Evolutionary conservation across 164 flowering plant genomes (phyloP).

Genomic region (Berberis vulgaris): DNA sequence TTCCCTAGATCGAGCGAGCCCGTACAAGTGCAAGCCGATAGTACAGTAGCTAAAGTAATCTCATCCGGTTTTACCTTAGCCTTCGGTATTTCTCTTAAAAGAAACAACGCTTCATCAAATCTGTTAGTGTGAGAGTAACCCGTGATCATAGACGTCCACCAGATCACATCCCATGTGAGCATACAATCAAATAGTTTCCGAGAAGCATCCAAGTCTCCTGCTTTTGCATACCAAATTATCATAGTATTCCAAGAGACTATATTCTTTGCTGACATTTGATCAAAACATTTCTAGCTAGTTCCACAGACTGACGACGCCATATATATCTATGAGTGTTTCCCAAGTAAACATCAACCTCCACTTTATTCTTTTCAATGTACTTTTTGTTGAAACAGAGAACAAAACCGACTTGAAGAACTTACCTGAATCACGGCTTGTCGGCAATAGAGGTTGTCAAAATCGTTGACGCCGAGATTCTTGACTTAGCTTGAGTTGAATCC

Average conservation of each 20-base stretch:
- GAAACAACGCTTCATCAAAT: slow-evolving; percentile 35
- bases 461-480: too few species aligned
- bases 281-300: slow-evolving; percentile 39
- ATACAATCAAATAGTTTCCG: slow-evolving; percentile 44
- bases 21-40: slow-evolving; percentile 66
- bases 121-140: slow-evolving; percentile 43
- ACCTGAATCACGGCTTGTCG: too few species aligned
- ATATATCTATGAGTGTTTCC: slow-evolving; percentile 60
- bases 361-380: slow-evolving; percentile 30
- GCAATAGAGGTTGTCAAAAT: too few species aligned
- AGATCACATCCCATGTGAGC: slow-evolving; percentile 56
- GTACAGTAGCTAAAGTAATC: slow-evolving; percentile 46
- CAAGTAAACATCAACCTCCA: slow-evolving; percentile 53
- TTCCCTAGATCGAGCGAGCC: slow-evolving; percentile 49
- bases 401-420: too few species aligned
- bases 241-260: slow-evolving; percentile 68
- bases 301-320: slow-evolving; percentile 45
- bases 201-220: slow-evolving; percentile 33
- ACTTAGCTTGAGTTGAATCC: too few species aligned
- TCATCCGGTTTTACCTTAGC: slow-evolving; percentile 52
- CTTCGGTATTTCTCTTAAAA: slow-evolving; percentile 53
- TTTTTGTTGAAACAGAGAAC: too few species aligned
- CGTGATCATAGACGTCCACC: slow-evolving; percentile 70
- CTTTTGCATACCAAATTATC: slow-evolving; percentile 43
- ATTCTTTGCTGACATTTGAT: slow-evolving; percentile 50